Percentiles rank a stretch among this genome's conserved stretches.
These are phyloP conservation scores for Botrytis cinerea DNA, from an alignment of 2,329 filamentous ascomycete genomes.

Conservation along the genomic window DNA sequence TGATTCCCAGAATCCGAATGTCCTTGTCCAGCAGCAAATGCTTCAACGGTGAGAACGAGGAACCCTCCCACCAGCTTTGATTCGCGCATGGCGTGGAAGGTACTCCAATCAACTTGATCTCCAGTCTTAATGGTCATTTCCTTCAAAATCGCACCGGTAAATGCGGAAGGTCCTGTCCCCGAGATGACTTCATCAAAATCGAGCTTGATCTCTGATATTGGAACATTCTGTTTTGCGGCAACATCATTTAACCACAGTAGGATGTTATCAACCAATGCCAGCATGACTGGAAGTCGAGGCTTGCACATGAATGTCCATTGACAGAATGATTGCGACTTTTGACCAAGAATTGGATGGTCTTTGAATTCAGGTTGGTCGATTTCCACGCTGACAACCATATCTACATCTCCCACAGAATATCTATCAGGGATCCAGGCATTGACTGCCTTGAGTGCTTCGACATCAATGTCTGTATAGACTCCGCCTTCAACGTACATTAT, in stretches of 20 bases:
- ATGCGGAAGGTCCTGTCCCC: constrained; percentile 71
- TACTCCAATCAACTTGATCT: constrained; percentile 58
- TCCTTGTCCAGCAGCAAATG: constrained; percentile 71
- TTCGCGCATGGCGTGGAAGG: constrained; percentile 66
- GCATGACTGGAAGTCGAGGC: constrained; percentile 66
- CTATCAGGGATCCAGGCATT: constrained; percentile 61
- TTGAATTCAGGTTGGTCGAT: constrained; percentile 68
- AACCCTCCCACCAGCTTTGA: constrained; percentile 65
- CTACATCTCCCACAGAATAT: constrained; percentile 63
- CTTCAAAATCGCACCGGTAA: constrained; percentile 63
- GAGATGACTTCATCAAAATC: constrained; percentile 73
- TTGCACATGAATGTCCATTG: constrained; percentile 77
- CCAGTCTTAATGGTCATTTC: constrained; percentile 59
- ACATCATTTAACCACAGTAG: constrained; percentile 64
- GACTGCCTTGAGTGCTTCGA: constrained; percentile 54
- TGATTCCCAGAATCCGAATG: constrained; percentile 74
- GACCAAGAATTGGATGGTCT: constrained; percentile 64
- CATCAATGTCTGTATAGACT: constrained; percentile 60
- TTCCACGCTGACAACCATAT: constrained; percentile 70
- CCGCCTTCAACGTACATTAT: constrained; percentile 67
- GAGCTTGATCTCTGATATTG: constrained; percentile 61
- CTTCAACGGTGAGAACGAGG: constrained; percentile 69
- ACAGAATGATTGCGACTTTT: constrained; percentile 70
- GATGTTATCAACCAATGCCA: constrained; percentile 67
- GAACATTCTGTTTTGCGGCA: constrained; percentile 57